Percentiles rank a stretch among this genome's conserved stretches.
Conservation (phyloP, 768 basidiomycete genomes). For the Termitomyces sp. region DNA sequence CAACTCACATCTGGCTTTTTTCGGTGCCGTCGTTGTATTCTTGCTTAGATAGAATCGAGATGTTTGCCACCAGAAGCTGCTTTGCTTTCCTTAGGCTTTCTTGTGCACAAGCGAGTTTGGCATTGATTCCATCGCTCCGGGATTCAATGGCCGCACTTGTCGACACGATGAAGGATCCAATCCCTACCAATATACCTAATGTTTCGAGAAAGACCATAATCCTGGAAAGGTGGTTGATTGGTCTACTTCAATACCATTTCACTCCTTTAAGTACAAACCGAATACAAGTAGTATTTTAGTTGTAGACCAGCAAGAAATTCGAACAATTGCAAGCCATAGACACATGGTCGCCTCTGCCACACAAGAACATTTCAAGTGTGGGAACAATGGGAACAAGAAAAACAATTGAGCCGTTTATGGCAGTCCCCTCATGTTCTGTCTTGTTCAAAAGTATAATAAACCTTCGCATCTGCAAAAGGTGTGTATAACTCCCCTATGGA, state of each 20-base stretch:
- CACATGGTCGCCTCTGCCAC: background rate
- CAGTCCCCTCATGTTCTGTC: background rate
- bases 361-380: background rate
- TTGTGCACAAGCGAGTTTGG: background rate
- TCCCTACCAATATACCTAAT: background rate
- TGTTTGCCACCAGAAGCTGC: background rate
- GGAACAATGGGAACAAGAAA: background rate
- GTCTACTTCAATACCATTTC: no score
- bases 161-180: background rate
- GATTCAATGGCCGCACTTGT: background rate
- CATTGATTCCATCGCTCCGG: background rate
- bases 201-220: background rate
- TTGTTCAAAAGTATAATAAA: background rate
- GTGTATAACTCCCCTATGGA: background rate
- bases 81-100: background rate
- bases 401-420: background rate
- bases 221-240: background rate
- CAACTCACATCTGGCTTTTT: background rate
- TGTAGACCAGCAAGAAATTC: no score
- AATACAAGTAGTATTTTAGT: background rate
- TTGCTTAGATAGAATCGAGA: background rate
- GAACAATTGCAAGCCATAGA: background rate
- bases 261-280: background rate
- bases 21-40: background rate
- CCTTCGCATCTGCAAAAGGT: background rate